Conservation (phyloP, 495 filamentous ascomycete genomes). For the Annulohypoxylon stygium region DNA sequence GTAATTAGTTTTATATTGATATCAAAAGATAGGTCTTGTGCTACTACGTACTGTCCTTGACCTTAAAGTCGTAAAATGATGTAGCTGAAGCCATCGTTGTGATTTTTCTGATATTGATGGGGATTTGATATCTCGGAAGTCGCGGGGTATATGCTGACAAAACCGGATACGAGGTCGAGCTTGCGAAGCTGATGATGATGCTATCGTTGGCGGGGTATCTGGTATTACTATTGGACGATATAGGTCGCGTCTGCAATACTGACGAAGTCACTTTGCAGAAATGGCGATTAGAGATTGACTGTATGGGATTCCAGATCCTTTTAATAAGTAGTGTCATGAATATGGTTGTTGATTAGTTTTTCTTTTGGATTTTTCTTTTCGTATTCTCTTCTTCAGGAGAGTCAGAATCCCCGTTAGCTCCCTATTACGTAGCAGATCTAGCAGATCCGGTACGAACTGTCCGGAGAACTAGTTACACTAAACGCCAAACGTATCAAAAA, state of each 20-base stretch:
- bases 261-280: constrained; percentile 39
- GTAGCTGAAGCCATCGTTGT: constrained; percentile 88
- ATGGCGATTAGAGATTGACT: constrained; percentile 18
- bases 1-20: constrained; percentile 15
- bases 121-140: constrained; percentile 16
- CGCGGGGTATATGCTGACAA: constrained; percentile 28
- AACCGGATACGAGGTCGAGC: constrained; percentile 13
- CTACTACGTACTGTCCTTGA: constrained; percentile 77
- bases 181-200: constrained; percentile 31
- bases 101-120: constrained; percentile 26
- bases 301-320: constrained; percentile 36
- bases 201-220: constrained; percentile 36
- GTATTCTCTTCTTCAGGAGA: constrained; percentile 3
- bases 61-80: constrained; percentile 91
- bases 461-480: constrained; percentile 1
- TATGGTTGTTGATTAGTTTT: constrained; percentile 8
- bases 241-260: constrained; percentile 17
- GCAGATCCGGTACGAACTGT: not conserved
- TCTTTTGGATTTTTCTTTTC: not conserved
- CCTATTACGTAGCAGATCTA: not conserved
- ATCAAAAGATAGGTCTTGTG: not conserved
- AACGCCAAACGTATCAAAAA: constrained; percentile 19
- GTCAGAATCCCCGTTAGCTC: not conserved
- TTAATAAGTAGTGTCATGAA: constrained; percentile 36
- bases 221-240: constrained; percentile 20